Percentiles rank a stretch among this genome's conserved stretches.
These are phyloP conservation scores for Leccinum broughii DNA, from an alignment of 768 basidiomycete genomes.

Conservation along the genomic window DNA sequence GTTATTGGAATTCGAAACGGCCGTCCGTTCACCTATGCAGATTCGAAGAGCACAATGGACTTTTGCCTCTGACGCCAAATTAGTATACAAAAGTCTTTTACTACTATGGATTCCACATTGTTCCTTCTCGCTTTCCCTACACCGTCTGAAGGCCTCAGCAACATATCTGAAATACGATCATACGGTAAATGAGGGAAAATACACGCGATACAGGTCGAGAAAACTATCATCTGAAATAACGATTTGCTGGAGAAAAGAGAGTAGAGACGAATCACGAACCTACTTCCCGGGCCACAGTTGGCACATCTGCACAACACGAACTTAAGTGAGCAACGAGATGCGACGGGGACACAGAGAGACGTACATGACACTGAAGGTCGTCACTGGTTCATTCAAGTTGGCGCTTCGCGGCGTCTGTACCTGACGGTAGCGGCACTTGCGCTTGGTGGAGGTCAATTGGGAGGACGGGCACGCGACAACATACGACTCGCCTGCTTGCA, in stretches of 20 bases:
- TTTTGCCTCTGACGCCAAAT: too few species aligned
- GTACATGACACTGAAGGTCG: conserved; percentile 84
- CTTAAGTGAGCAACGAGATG: neutral
- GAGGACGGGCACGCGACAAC: neutral
- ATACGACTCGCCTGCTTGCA: conserved; percentile 75
- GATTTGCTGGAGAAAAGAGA: neutral
- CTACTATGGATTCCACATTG: too few species aligned
- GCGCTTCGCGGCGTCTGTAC: conserved; percentile 91
- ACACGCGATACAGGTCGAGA: conserved; percentile 37
- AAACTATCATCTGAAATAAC: conserved; percentile 56
- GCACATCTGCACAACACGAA: conserved; percentile 47
- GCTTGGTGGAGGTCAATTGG: conserved; percentile 37
- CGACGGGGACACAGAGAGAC: conserved; percentile 22
- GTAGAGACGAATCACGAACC: conserved; percentile 34
- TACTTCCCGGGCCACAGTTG: conserved; percentile 54
- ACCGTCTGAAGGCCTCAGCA: too few species aligned
- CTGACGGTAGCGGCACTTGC: conserved; percentile 91
- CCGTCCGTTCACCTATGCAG: too few species aligned
- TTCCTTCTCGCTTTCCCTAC: too few species aligned
- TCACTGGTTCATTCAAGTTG: conserved; percentile 88
- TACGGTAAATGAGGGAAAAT: neutral
- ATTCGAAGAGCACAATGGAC: too few species aligned
- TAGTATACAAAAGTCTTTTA: too few species aligned
- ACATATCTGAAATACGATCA: neutral
- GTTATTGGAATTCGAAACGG: too few species aligned